phyloP scores from a whole-genome alignment of 148 eudicot species.

The Diospyros kaki region DNA sequence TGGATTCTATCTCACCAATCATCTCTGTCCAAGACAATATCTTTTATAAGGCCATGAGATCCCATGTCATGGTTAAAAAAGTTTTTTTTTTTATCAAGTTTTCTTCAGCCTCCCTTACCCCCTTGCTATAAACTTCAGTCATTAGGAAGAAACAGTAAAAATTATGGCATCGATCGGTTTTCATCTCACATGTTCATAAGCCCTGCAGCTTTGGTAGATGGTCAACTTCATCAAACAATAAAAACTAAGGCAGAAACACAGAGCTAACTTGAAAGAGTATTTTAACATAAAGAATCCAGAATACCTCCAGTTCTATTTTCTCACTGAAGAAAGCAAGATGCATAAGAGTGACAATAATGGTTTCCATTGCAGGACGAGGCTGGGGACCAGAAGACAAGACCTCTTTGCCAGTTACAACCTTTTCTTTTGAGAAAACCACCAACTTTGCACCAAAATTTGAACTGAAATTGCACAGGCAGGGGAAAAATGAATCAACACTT shows the following conservation, averaged over 20 bases:
- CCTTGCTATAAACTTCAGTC: too few species aligned
- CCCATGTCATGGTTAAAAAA: too few species aligned
- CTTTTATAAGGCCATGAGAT: too few species aligned
- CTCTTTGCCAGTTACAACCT: slow-evolving; percentile 56
- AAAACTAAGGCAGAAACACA: not conserved
- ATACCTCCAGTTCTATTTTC: slow-evolving; percentile 86
- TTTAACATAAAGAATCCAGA: not conserved
- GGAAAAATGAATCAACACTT: not conserved
- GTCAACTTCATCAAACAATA: not conserved
- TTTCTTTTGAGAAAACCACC: slow-evolving; percentile 54
- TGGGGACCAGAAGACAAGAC: slow-evolving; percentile 58
- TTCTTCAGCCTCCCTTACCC: too few species aligned
- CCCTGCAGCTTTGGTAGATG: not conserved
- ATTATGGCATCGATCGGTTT: too few species aligned
- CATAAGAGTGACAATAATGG: slow-evolving; percentile 69
- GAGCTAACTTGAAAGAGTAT: too few species aligned
- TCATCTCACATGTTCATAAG: too few species aligned
- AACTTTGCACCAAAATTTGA: slow-evolving; percentile 76
- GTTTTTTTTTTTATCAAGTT: too few species aligned
- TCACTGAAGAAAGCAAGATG: slow-evolving; percentile 84
- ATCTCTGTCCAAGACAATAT: too few species aligned
- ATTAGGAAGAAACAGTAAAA: too few species aligned
- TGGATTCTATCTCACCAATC: too few species aligned
- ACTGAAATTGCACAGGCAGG: slow-evolving; percentile 32
- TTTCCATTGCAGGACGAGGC: slow-evolving; percentile 65